phyloP scores from a whole-genome alignment of 2,329 filamentous ascomycete genomes.

The Plenodomus lindquistii region DNA sequence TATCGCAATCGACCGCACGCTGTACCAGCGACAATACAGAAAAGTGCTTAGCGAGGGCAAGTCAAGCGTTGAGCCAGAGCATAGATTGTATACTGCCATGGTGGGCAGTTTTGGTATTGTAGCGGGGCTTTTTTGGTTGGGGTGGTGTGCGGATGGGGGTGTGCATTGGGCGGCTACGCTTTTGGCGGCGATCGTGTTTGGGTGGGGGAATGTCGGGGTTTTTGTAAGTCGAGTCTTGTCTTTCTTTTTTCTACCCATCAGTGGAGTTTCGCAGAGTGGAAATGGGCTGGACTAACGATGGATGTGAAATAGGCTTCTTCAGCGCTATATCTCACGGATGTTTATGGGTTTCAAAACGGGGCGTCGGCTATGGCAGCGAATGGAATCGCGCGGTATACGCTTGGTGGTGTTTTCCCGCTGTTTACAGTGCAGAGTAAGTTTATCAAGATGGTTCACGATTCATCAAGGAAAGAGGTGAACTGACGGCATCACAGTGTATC shows the following conservation, averaged over 20 bases:
- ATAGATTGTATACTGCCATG: constrained; percentile 63
- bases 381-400: constrained; percentile 43
- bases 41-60: constrained; percentile 31
- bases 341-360: constrained; percentile 38
- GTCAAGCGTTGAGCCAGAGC: constrained; percentile 54
- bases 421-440: constrained; percentile 44
- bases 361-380: constrained; percentile 46
- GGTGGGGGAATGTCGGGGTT: constrained; percentile 63
- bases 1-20: constrained; percentile 39
- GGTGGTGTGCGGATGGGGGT: constrained; percentile 56
- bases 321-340: constrained; percentile 35
- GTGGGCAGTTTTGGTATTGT: constrained; percentile 60
- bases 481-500: constrained; percentile 29
- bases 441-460: too few species aligned
- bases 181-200: constrained; percentile 59
- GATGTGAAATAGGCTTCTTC: constrained; percentile 23
- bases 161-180: constrained; percentile 56
- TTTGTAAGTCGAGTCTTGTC: constrained; percentile 54
- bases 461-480: not conserved
- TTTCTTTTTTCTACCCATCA: not conserved
- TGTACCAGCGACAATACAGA: constrained; percentile 43
- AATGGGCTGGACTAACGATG: too few species aligned
- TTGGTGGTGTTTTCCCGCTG: constrained; percentile 42
- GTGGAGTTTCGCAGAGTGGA: too few species aligned
- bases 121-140: constrained; percentile 63